Evolutionary conservation across 805 yeast species (phyloP).

Genomic region (Candida ulmi): DNA sequence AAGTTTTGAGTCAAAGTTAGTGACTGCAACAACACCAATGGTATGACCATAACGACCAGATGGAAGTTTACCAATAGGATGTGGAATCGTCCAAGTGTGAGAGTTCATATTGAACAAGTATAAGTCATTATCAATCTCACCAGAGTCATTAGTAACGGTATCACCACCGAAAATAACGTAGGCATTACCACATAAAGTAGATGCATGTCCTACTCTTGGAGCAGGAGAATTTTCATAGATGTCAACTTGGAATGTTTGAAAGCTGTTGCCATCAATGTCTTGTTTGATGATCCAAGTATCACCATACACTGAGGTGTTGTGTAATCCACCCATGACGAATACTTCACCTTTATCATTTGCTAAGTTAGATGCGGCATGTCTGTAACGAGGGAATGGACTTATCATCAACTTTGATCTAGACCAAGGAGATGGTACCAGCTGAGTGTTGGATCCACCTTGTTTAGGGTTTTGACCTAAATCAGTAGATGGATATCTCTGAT

Average conservation of each 20-base stretch:
- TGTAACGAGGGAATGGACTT: slow-evolving; percentile 91
- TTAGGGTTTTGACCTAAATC: slow-evolving; percentile 7
- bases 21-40: slow-evolving; percentile 64
- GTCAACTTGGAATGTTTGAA: slow-evolving; percentile 49
- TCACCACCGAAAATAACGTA: slow-evolving; percentile 96
- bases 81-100: slow-evolving; percentile 73
- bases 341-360: slow-evolving; percentile 78
- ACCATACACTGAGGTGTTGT: slow-evolving; percentile 88
- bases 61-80: slow-evolving; percentile 72
- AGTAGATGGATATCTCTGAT: slow-evolving; percentile 15
- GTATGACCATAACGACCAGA: slow-evolving; percentile 94
- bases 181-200: slow-evolving; percentile 90
- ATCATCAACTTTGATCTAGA: slow-evolving; percentile 51
- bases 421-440: slow-evolving; percentile 51
- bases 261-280: slow-evolving; percentile 22
- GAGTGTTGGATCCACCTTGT: slow-evolving; percentile 16
- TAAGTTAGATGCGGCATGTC: slow-evolving; percentile 79
- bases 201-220: slow-evolving; percentile 94
- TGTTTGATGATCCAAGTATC: slow-evolving; percentile 89
- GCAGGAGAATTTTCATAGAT: slow-evolving; percentile 81
- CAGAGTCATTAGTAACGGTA: slow-evolving; percentile 71
- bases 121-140: slow-evolving; percentile 81
- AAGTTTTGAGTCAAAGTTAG: slow-evolving; percentile 52
- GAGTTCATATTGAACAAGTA: slow-evolving; percentile 81
- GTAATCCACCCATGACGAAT: slow-evolving; percentile 90